Base-by-base conservation (phyloP, 331 rosid genomes). In the Pyrus hybrid region DNA sequence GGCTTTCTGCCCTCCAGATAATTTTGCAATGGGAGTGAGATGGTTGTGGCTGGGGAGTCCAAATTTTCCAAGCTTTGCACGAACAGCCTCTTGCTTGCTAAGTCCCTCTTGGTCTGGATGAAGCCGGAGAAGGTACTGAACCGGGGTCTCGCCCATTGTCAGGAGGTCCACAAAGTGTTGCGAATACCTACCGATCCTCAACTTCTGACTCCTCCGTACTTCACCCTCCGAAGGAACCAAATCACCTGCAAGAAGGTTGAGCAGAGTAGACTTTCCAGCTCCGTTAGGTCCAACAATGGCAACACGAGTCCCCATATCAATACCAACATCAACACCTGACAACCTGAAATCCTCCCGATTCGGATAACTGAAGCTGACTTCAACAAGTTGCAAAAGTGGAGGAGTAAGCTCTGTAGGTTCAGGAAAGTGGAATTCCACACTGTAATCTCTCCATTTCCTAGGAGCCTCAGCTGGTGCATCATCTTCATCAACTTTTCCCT, bases 231-330 rank as follows among this genome's bases (percentile, higher is more conserved):
- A 62, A 13, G 90, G 79, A 77, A 79, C 86, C 87, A 91, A 82
- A 82, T 92, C 96, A 64, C 93, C 96, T 0, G 97, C 97, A 3
- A 92, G 86, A 70, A 92, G 97, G 79, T 92, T 92, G 47, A 92
- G 81, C 67, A 92, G 82, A 3, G 96, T 92, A 53, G 97, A 92
- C 80, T 92, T 92, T 45, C 93, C 97, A 25, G 96, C 96, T 72
- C 97, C 97, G 53, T 92, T 92, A 16, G 93, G 97, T 45, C 97
- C 97, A 62, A 92, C 92, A 58, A 92, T 92, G 76, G 97, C 97
- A 47, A 90, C 93, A 25, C 93, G 93, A 17, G 96, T 90, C 63
- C 97, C 97, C 96, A 92, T 90, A 79, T 92, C 97, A 75, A 88
- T 90, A 68, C 97, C 96, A 69, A 88, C 97, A 74, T 92, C 96